Evolutionary conservation across 352 stramenopile genomes (phyloP).

Genomic region (Pythium phragmitis): DNA sequence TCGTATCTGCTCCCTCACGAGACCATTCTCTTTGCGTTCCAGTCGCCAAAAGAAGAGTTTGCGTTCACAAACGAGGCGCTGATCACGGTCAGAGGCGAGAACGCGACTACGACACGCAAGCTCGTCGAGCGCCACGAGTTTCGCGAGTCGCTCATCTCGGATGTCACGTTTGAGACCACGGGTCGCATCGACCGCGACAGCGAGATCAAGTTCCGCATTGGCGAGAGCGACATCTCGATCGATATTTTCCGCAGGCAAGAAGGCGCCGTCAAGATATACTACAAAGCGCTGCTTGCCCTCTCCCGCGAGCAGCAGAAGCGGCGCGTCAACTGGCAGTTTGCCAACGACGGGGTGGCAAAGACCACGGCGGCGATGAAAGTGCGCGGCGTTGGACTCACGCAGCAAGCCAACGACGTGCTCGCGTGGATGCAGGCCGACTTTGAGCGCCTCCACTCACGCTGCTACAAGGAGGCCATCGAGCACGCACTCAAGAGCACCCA

Average conservation of each 20-base stretch:
- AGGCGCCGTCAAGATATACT: conserved; percentile 35
- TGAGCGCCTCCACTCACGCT: conserved; percentile 16
- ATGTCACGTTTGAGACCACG: conserved; percentile 49
- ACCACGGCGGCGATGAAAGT: conserved; percentile 39
- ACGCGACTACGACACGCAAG: conserved; percentile 48
- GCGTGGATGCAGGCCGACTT: conserved; percentile 17
- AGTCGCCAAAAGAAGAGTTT: conserved; percentile 60
- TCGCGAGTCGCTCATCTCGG: conserved; percentile 26
- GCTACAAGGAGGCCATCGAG: conserved; percentile 18
- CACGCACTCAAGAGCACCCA: not conserved
- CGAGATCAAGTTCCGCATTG: conserved; percentile 60
- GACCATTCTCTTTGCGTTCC: conserved; percentile 51
- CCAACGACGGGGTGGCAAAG: conserved; percentile 31
- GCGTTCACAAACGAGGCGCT: conserved; percentile 69
- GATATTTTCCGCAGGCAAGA: conserved; percentile 43
- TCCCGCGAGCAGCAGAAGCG: conserved; percentile 38
- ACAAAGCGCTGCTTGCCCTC: conserved; percentile 59
- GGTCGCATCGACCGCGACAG: conserved; percentile 50
- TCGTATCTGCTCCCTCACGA: conserved; percentile 54
- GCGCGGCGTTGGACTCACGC: not conserved
- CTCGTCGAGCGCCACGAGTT: conserved; percentile 46
- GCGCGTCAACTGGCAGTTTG: conserved; percentile 35
- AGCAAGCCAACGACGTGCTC: conserved; percentile 14
- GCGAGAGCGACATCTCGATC: conserved; percentile 41
- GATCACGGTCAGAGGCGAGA: conserved; percentile 39